A percentile compares a stretch with the other conserved stretches of the same genome.
phyloP scores from a whole-genome alignment of 1,139 yeast species.

The Sugiyamaella sp. region DNA sequence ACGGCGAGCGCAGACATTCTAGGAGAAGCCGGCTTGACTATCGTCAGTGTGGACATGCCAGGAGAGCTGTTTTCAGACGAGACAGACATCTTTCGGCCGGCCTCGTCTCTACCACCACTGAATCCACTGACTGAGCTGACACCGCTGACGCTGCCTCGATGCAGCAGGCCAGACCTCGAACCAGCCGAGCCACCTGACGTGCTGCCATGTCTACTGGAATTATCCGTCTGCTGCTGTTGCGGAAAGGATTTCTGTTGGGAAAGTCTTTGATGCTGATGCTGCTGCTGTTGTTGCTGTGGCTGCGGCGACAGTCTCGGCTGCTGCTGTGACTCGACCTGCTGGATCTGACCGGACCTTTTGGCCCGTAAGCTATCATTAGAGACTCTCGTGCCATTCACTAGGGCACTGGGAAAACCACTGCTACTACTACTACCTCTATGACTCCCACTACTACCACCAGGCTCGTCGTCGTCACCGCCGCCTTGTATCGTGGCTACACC shows the following conservation, averaged over 20 bases:
- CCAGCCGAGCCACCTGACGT: no score
- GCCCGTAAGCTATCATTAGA: no score
- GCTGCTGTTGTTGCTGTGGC: background rate
- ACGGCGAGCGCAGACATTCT: conserved; percentile 15
- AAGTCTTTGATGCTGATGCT: no score
- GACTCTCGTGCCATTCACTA: no score
- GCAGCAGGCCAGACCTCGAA: no score
- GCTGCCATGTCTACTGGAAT: background rate
- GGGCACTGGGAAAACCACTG: background rate
- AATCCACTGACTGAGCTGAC: background rate
- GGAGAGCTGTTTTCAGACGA: conserved; percentile 2
- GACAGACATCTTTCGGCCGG: background rate
- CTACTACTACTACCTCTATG: conserved; percentile 20
- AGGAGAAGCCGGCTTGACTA: conserved; percentile 17
- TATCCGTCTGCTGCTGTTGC: background rate
- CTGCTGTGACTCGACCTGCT: background rate
- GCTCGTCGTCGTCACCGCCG: conserved; percentile 35
- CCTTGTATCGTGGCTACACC: conserved; percentile 24
- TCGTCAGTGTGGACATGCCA: conserved; percentile 5
- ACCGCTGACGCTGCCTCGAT: no score
- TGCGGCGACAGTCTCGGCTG: no score
- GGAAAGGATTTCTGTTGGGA: no score
- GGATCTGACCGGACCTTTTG: background rate
- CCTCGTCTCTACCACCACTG: background rate
- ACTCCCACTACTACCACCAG: conserved; percentile 36